These are phyloP conservation scores for Fraxinus quadrangulata DNA, from an alignment of 257 asterid genomes.

Conservation along the genomic window DNA sequence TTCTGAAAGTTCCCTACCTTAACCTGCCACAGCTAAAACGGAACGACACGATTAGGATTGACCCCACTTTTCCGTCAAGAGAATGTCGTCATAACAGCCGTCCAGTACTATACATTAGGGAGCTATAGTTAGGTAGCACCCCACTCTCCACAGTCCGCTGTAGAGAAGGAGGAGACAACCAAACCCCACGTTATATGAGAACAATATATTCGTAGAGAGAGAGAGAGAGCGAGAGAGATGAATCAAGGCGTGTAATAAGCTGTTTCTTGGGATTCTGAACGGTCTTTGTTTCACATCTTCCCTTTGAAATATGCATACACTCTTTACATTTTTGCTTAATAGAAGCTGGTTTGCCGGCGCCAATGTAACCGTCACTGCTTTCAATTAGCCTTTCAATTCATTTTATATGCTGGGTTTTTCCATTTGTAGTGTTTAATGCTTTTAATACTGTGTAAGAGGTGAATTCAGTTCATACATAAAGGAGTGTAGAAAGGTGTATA, in stretches of 20 bases:
- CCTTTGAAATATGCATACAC: background rate
- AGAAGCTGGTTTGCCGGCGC: background rate
- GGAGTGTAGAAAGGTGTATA: background rate
- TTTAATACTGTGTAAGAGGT: background rate
- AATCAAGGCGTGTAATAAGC: background rate
- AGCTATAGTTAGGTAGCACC: background rate
- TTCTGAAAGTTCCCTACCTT: background rate
- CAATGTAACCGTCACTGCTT: background rate
- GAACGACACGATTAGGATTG: background rate
- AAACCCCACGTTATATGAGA: background rate
- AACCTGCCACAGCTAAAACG: background rate
- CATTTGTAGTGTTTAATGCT: background rate
- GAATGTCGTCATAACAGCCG: background rate
- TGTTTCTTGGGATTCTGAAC: background rate
- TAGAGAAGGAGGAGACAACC: slow-evolving; percentile 5
- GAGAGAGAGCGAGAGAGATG: background rate
- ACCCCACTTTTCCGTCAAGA: background rate
- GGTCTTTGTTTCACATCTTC: background rate
- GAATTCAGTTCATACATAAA: background rate
- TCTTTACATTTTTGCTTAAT: background rate
- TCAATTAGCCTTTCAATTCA: background rate
- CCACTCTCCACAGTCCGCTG: background rate
- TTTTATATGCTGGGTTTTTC: background rate
- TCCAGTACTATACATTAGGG: background rate
- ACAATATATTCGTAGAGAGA: background rate